Conservation (phyloP, 2,329 filamentous ascomycete species). For the Diplodia corticola region DNA sequence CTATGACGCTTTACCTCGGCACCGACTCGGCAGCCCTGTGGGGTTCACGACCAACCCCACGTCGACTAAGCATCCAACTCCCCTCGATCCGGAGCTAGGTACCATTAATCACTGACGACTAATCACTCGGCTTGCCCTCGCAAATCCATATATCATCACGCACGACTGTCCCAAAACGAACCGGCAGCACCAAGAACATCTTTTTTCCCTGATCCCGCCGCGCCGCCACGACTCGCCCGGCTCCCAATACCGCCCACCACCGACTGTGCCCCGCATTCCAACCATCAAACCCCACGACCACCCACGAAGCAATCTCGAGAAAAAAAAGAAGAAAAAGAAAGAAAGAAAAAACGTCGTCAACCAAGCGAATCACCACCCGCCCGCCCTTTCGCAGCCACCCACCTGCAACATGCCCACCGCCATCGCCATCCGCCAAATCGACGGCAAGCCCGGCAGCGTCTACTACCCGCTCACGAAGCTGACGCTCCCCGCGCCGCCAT, state of each 20-base stretch:
- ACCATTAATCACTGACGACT: not conserved
- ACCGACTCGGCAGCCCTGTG: not conserved
- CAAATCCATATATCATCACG: not conserved
- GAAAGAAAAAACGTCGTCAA: not conserved
- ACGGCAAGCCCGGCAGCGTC: slow-evolving; percentile 83
- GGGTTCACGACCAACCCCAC: slow-evolving; percentile 1
- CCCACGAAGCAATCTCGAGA: no score
- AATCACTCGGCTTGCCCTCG: not conserved
- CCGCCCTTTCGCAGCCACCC: no score
- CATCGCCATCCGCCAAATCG: slow-evolving; percentile 66
- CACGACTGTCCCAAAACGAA: not conserved
- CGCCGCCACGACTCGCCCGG: not conserved
- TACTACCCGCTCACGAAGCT: slow-evolving; percentile 66
- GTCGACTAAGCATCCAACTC: not conserved
- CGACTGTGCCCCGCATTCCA: not conserved
- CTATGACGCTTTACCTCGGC: slow-evolving; percentile 17
- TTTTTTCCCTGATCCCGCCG: no score
- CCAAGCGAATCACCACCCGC: no score
- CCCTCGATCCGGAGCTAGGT: not conserved
- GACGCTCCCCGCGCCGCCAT: slow-evolving; percentile 31
- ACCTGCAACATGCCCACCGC: slow-evolving; percentile 49
- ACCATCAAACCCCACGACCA: not conserved
- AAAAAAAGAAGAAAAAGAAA: not conserved
- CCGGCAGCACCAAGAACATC: not conserved
- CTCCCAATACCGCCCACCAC: not conserved